Evolutionary conservation across 2,329 filamentous ascomycete species (phyloP).

Genomic region (Bipolaris gigantea): DNA sequence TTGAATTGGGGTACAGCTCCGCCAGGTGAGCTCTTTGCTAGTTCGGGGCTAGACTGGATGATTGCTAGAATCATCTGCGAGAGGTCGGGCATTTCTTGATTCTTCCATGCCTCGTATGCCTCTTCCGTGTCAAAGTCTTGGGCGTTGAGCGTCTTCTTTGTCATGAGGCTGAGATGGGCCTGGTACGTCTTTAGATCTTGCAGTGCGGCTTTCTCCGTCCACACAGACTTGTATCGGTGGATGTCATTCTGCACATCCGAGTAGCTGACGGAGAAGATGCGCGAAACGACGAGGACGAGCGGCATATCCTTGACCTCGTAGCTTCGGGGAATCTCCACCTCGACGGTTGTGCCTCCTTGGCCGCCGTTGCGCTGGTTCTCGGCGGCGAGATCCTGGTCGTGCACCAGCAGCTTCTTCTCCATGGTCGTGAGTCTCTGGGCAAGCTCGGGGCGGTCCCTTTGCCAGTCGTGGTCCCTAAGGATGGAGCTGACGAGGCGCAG

Average conservation of each 20-base stretch:
- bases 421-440: conserved; percentile 75
- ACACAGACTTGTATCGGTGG: conserved; percentile 74
- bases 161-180: conserved; percentile 79
- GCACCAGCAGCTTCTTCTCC: conserved; percentile 90
- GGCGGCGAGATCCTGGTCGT: conserved; percentile 84
- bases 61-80: conserved; percentile 94
- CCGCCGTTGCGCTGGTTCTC: conserved; percentile 60
- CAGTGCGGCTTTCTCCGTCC: conserved; percentile 90
- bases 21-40: conserved; percentile 73
- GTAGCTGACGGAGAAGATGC: conserved; percentile 79
- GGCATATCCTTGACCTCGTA: conserved; percentile 98
- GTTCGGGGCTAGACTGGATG: conserved; percentile 78
- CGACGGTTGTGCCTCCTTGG: conserved; percentile 67
- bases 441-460: conserved; percentile 82
- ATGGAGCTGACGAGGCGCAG: conserved; percentile 81
- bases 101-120: conserved; percentile 87
- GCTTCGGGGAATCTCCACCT: conserved; percentile 79
- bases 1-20: conserved; percentile 61
- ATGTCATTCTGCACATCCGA: conserved; percentile 85
- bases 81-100: conserved; percentile 80
- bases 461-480: conserved; percentile 80
- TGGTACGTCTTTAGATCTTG: conserved; percentile 94
- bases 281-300: conserved; percentile 82
- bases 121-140: conserved; percentile 91
- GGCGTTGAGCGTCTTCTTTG: conserved; percentile 72